Base-by-base conservation (phyloP, 306 rosid species). In the Cicer cuneatum region DNA sequence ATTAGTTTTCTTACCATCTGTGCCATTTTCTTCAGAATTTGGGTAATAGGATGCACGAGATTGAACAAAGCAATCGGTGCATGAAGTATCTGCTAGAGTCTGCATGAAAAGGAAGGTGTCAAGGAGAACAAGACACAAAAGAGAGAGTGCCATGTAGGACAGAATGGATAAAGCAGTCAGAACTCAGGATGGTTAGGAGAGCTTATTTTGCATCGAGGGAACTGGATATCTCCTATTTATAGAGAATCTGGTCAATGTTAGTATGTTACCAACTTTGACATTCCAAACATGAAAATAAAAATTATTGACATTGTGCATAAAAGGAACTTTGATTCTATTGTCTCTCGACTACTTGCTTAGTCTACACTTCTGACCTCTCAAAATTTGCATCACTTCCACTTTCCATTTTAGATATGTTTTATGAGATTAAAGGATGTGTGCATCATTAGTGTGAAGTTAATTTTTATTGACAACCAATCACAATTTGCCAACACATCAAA, bases 41-140 rank as follows among this genome's bases (percentile, higher is more conserved):
- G 94, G 92, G 70, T 93, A 93, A 74, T 89, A 83, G 33, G 92
- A 71, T 13, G 97, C 98, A 8, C 90, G 94, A 67, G 98, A 93
- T 65, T 83, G 89, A 48, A 85, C 38, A 75, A 93, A 88, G 62
- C 94, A 84, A 66, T 86, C 88, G 9, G 63, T 77, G 47, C 97
- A 89, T 24, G 92, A 75, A 61, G 89, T 82, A 63, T 85, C 82
- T 1, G 83, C 87, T 13, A 82, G 74, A 59, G 81, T 84, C 83
- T 84, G 96, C 86, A 85, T 71, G 83, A 80, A 71, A 80, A 89
- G 87, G 59, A 86, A 58, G 82, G 89, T 71, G 48, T 74, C 74
- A 18, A 84, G 12, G 72, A 81, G 73, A 38, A 88, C 72, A 78
- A 77, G 62, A 67, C 66, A 77, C 69, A 61, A 29, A 42, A 74